Evolutionary conservation across 805 yeast species (phyloP).

Genomic region (Teunomyces pallodes): DNA sequence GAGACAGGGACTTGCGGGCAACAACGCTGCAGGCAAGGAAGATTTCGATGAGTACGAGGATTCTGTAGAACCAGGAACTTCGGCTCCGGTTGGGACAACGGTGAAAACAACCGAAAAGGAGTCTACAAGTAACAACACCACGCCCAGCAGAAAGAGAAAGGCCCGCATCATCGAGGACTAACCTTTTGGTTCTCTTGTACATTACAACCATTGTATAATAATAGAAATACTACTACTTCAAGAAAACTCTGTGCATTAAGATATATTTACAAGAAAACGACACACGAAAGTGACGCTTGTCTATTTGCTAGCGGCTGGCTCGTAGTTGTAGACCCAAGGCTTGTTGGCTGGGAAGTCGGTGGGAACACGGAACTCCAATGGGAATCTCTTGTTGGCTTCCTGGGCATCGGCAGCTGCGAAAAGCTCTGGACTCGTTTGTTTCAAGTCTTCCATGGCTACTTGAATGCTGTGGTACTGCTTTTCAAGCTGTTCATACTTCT

Average conservation of each 20-base stretch:
- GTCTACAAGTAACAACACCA: constrained; percentile 7
- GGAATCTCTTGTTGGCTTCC: constrained; percentile 63
- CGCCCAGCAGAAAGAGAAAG: constrained; percentile 29
- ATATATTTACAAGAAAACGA: constrained; percentile 1
- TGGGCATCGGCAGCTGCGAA: constrained; percentile 59
- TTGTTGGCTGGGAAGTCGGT: constrained; percentile 83
- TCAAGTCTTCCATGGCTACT: constrained; percentile 72
- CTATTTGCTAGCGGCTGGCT: constrained; percentile 8
- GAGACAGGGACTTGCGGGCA: constrained; percentile 37
- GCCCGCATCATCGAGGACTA: constrained; percentile 26
- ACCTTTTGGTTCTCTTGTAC: not conserved
- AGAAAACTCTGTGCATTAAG: not conserved
- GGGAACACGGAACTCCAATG: constrained; percentile 83
- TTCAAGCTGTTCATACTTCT: constrained; percentile 40
- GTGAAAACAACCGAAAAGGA: constrained; percentile 2
- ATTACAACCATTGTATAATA: not conserved
- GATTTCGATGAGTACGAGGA: constrained; percentile 40
- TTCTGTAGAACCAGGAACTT: constrained; percentile 25
- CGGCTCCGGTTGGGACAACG: not conserved
- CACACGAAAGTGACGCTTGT: not conserved
- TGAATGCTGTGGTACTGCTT: constrained; percentile 65
- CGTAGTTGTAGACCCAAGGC: constrained; percentile 66
- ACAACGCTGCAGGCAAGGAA: constrained; percentile 24
- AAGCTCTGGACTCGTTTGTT: constrained; percentile 49
- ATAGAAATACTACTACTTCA: not conserved